These are phyloP conservation scores for Hyphodiscus sp. DNA, from an alignment of 2,329 filamentous ascomycete species.

Conservation along the genomic window DNA sequence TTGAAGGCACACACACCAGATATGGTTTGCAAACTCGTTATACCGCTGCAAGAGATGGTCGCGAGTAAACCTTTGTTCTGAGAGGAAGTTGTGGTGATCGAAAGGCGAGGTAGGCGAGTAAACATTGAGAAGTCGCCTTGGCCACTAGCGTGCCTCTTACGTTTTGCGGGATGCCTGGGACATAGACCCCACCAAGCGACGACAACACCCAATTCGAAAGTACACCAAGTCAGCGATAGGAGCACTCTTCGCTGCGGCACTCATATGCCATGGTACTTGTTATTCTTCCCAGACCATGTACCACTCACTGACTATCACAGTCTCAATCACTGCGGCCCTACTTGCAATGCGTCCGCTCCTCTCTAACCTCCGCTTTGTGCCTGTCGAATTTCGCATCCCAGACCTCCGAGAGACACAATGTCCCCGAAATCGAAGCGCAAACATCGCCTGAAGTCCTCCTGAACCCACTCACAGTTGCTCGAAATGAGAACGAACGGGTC, in stretches of 20 bases:
- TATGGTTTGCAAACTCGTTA: neutral
- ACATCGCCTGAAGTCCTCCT: conserved; percentile 91
- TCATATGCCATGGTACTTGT: conserved; percentile 17
- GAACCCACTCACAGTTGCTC: conserved; percentile 81
- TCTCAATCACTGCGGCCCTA: conserved; percentile 97
- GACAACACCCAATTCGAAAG: conserved; percentile 4
- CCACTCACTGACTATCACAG: conserved; percentile 35
- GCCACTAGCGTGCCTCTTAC: conserved; percentile 15
- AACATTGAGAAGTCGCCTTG: conserved; percentile 4
- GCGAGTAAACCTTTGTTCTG: neutral
- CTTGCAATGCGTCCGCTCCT: conserved; percentile 91
- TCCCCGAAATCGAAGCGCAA: conserved; percentile 90
- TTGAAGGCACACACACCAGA: neutral
- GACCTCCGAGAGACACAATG: conserved; percentile 93
- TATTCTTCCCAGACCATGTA: neutral
- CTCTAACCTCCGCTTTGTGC: conserved; percentile 86
- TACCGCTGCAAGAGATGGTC: neutral
- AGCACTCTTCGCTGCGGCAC: conserved; percentile 4
- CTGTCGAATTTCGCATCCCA: conserved; percentile 97
- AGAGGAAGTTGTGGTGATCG: neutral
- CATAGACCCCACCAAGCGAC: conserved; percentile 23
- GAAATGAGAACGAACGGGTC: conserved; percentile 96
- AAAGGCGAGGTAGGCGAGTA: conserved; percentile 1
- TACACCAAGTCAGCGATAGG: conserved; percentile 6
- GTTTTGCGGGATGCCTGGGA: conserved; percentile 12